Percentiles rank a stretch among this genome's conserved stretches.
These are phyloP conservation scores for Pythium aquatile DNA, from an alignment of 352 stramenopile genomes.

Conservation along the genomic window DNA sequence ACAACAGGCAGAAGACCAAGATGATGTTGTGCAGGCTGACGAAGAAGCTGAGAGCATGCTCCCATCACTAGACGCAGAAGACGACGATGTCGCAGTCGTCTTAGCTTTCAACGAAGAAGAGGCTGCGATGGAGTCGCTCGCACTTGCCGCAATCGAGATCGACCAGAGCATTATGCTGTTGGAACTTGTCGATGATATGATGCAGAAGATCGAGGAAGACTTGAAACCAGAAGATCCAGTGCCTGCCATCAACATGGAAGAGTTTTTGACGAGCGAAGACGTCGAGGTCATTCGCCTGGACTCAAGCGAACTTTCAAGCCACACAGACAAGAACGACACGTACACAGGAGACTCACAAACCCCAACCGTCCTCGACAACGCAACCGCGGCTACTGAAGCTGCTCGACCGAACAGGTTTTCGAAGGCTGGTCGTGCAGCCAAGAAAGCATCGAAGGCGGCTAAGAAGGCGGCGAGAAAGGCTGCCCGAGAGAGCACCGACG, in stretches of 20 bases:
- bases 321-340: constrained; percentile 37
- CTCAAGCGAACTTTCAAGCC: constrained; percentile 26
- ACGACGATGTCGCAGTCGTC: neutral
- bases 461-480: constrained; percentile 18
- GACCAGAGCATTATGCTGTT: constrained; percentile 17
- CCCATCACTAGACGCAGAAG: neutral
- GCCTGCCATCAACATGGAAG: constrained; percentile 7
- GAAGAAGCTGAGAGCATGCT: constrained; percentile 5
- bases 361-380: constrained; percentile 18
- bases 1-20: neutral
- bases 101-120: constrained; percentile 2
- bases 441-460: constrained; percentile 23
- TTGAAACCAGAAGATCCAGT: neutral
- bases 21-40: neutral
- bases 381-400: neutral
- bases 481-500: constrained; percentile 23
- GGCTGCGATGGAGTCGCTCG: constrained; percentile 2
- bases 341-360: constrained; percentile 24
- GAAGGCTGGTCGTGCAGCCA: constrained; percentile 14
- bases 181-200: constrained; percentile 21
- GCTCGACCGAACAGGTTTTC: constrained; percentile 7
- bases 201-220: constrained; percentile 10
- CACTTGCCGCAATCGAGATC: constrained; percentile 8
- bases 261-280: neutral
- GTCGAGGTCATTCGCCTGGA: constrained; percentile 16